Conservation (phyloP, 345 rosid species). For the Heritiera fomes region DNA sequence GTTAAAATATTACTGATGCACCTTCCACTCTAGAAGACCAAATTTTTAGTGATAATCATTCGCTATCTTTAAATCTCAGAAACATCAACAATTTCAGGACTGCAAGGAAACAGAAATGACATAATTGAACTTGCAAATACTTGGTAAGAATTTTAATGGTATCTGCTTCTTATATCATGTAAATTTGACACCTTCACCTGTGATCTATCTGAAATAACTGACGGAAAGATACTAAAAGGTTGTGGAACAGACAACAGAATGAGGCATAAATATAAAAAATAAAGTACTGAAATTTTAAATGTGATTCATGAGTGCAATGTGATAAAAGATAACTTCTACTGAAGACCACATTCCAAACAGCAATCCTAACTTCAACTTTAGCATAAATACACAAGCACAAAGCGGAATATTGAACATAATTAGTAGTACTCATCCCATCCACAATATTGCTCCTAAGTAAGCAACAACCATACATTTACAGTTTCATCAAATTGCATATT, state of each 20-base stretch:
- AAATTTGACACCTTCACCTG: background rate
- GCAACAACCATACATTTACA: background rate
- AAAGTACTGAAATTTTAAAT: background rate
- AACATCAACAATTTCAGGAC: background rate
- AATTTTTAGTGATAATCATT: background rate
- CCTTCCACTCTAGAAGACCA: too few relatives aligned
- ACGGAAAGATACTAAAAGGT: background rate
- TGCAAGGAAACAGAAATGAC: background rate
- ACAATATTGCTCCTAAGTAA: background rate
- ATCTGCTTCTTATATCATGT: background rate
- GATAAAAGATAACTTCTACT: background rate
- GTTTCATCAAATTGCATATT: background rate
- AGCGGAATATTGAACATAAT: background rate
- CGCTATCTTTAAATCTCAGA: background rate
- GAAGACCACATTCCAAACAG: background rate
- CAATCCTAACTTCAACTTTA: background rate
- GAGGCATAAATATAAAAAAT: background rate
- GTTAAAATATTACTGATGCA: background rate
- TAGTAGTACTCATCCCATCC: background rate
- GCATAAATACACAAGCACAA: background rate
- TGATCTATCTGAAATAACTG: background rate
- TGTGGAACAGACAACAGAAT: background rate
- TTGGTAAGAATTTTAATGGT: background rate
- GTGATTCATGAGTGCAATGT: background rate
- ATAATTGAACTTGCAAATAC: background rate